Conservation (phyloP, 257 asterid species). For the Solanum habrochaites region DNA sequence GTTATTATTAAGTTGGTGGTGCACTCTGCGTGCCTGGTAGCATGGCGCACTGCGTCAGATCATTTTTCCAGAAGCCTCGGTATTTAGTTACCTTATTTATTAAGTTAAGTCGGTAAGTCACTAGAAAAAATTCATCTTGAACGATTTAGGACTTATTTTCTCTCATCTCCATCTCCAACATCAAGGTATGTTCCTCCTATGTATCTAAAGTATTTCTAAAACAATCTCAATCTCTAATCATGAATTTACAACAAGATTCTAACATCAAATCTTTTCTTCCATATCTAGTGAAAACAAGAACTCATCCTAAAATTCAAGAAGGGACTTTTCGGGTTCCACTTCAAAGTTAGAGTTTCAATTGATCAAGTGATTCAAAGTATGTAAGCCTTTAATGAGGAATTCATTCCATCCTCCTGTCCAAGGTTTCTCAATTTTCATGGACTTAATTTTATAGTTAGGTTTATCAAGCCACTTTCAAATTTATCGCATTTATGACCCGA, state of each 20-base stretch:
- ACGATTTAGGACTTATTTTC: background rate
- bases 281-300: background rate
- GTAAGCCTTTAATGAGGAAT: background rate
- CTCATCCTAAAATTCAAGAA: too few species aligned
- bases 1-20: background rate
- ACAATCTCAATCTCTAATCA: background rate
- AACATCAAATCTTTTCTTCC: too few species aligned
- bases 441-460: background rate
- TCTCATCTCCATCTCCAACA: background rate
- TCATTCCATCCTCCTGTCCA: background rate
- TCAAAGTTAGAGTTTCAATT: background rate
- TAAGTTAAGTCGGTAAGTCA: background rate
- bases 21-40: background rate
- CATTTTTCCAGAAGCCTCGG: background rate
- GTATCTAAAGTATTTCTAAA: background rate
- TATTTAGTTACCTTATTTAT: background rate
- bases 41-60: accelerated
- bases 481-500: background rate
- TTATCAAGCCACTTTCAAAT: background rate
- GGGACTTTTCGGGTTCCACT: background rate
- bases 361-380: background rate
- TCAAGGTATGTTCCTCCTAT: background rate
- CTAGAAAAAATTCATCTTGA: background rate
- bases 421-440: background rate
- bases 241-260: background rate